Evolutionary conservation across 768 basidiomycete genomes (phyloP).

Genomic region (Lanmaoa pseudosensibilis): DNA sequence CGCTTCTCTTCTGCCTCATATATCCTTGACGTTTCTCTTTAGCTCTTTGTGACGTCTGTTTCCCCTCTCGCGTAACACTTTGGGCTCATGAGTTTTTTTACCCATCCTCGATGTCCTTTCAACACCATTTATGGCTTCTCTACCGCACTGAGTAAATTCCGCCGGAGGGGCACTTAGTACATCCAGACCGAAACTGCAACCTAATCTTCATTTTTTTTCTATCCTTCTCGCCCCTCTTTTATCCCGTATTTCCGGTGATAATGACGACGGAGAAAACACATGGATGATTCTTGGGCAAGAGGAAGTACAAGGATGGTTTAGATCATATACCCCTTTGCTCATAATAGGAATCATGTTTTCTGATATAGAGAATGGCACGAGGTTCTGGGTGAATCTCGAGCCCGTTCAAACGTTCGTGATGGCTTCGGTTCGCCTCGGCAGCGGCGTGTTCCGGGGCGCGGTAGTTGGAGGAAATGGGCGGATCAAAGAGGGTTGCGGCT

Average conservation of each 20-base stretch:
- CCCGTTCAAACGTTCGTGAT: not conserved
- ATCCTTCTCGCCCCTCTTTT: slow-evolving; percentile 6
- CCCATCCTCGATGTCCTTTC: slow-evolving; percentile 26
- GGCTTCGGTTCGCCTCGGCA: not conserved
- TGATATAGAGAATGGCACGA: slow-evolving; percentile 17
- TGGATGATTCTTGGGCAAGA: slow-evolving; percentile 22
- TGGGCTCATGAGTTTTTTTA: slow-evolving; percentile 26
- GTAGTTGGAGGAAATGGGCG: not conserved
- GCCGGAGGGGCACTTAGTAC: slow-evolving; percentile 23
- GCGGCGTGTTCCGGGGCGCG: too few species aligned
- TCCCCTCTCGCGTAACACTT: slow-evolving; percentile 19
- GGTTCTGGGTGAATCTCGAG: slow-evolving; percentile 14
- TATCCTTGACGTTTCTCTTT: slow-evolving; percentile 35
- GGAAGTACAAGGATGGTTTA: slow-evolving; percentile 19
- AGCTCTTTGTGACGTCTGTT: slow-evolving; percentile 22
- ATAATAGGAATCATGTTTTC: slow-evolving; percentile 19
- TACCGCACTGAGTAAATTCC: slow-evolving; percentile 29
- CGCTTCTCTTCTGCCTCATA: slow-evolving; percentile 35
- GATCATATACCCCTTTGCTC: slow-evolving; percentile 22
- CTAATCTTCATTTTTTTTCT: slow-evolving; percentile 21
- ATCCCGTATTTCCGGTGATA: slow-evolving; percentile 7
- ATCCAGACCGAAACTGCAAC: slow-evolving; percentile 27
- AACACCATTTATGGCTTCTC: slow-evolving; percentile 17
- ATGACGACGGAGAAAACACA: slow-evolving; percentile 7
- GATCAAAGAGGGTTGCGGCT: not conserved